A percentile compares a stretch with the other conserved stretches of the same genome.
These are phyloP conservation scores for Tuber calosporum DNA, from an alignment of 495 filamentous ascomycete genomes.

Conservation along the genomic window DNA sequence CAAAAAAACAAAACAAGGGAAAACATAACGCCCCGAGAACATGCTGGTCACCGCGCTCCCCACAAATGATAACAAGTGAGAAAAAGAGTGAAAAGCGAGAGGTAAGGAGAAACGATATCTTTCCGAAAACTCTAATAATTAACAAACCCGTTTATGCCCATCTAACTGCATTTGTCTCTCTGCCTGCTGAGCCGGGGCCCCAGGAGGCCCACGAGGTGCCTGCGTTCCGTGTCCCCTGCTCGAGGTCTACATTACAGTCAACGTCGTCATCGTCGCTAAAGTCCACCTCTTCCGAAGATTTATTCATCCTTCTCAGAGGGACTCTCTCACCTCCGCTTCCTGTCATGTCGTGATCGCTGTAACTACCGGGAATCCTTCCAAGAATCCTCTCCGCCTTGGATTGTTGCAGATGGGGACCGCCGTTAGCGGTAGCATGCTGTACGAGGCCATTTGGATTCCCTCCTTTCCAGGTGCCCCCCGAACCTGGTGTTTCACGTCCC, in stretches of 20 bases:
- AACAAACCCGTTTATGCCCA: background rate
- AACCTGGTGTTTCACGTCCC: conserved; percentile 42
- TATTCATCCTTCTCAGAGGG: conserved; percentile 40
- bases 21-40: background rate
- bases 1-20: background rate
- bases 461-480: conserved; percentile 26
- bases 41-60: background rate
- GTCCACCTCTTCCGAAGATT: conserved; percentile 22
- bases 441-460: conserved; percentile 34
- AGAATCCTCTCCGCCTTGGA: conserved; percentile 44
- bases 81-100: background rate
- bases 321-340: conserved; percentile 26
- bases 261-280: conserved; percentile 40
- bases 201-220: background rate
- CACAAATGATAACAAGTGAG: background rate
- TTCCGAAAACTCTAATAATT: background rate
- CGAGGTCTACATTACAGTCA: conserved; percentile 26
- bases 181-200: background rate
- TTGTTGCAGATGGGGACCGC: conserved; percentile 12
- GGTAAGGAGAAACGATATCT: background rate
- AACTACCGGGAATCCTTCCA: conserved; percentile 40
- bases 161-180: background rate
- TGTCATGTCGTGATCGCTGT: conserved; percentile 32
- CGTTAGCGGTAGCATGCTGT: conserved; percentile 17
- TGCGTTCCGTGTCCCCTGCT: conserved; percentile 9